Conservation (phyloP, 768 basidiomycete genomes). For the Agaricus subrufescens region DNA sequence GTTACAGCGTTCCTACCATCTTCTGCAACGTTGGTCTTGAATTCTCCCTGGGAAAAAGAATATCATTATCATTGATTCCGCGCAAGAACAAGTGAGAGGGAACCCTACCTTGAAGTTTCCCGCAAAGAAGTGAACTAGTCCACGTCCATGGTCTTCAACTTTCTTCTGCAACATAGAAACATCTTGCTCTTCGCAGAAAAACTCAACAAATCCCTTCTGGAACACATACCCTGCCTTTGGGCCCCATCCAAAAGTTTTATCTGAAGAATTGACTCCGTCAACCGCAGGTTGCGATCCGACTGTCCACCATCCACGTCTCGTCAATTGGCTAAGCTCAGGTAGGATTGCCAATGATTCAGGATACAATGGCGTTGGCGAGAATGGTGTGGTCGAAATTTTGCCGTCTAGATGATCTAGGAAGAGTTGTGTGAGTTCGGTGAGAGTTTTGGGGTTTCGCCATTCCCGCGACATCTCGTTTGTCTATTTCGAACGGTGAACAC, state of each 20-base stretch:
- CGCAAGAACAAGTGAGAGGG: constrained; percentile 12
- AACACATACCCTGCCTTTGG: constrained; percentile 91
- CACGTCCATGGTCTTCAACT: constrained; percentile 47
- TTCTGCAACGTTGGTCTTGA: constrained; percentile 71
- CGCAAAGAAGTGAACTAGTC: constrained; percentile 84
- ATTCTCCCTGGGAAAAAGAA: constrained; percentile 57
- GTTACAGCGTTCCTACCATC: constrained; percentile 91
- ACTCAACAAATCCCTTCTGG: constrained; percentile 97
- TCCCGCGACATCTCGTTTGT: constrained; percentile 55
- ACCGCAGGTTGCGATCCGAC: constrained; percentile 95
- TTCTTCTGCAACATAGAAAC: constrained; percentile 56
- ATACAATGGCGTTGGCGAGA: constrained; percentile 78
- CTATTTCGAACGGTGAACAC: constrained; percentile 28
- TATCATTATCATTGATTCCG: neutral
- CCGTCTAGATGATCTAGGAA: constrained; percentile 81
- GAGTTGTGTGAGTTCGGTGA: constrained; percentile 68
- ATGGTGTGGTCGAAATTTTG: constrained; percentile 74
- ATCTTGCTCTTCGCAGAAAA: constrained; percentile 69
- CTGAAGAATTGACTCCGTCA: constrained; percentile 69
- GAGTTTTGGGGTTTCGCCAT: constrained; percentile 70
- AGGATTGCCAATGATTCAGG: constrained; percentile 81
- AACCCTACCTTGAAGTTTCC: constrained; percentile 65
- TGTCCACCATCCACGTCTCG: constrained; percentile 86
- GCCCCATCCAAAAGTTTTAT: constrained; percentile 89
- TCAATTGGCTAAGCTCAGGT: constrained; percentile 70